A percentile compares a stretch with the other conserved stretches of the same genome.
Conservation (phyloP, 1,284 basidiomycete species). For the Naganishia liquefaciens region DNA sequence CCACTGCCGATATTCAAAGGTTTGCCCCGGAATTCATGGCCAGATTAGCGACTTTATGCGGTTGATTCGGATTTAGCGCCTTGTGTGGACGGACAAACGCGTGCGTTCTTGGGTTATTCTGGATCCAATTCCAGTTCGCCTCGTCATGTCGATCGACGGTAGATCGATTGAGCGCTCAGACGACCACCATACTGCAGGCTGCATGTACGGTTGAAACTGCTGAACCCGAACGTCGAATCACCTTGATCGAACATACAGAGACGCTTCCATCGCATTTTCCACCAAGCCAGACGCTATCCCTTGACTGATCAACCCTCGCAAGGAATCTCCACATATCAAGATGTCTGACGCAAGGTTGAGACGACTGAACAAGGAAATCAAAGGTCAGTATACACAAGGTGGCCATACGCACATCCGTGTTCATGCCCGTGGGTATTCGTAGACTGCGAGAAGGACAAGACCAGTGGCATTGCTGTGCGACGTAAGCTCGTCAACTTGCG, state of each 20-base stretch:
- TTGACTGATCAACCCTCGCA: neutral
- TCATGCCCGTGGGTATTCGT: neutral
- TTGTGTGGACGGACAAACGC: no score
- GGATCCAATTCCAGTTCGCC: neutral
- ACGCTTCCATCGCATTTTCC: neutral
- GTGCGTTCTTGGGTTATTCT: no score
- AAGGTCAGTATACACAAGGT: constrained; percentile 59
- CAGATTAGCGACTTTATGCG: no score
- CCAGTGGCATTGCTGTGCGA: constrained; percentile 78
- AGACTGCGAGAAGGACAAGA: constrained; percentile 94
- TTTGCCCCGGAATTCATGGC: no score
- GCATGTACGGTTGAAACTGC: neutral
- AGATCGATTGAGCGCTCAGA: constrained; percentile 1
- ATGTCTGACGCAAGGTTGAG: constrained; percentile 77
- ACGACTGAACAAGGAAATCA: constrained; percentile 88
- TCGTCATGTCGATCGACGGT: constrained; percentile 5
- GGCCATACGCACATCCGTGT: neutral
- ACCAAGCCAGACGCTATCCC: neutral
- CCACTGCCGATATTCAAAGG: no score
- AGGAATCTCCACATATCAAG: constrained; percentile 10
- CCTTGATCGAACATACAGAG: neutral
- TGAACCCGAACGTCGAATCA: no score
- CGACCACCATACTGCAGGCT: neutral
- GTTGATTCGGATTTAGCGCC: no score
- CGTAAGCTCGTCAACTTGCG: constrained; percentile 40